These are phyloP conservation scores for Gigaspora rosea DNA, from an alignment of 192 early-diverging fungal genomes.

Conservation along the genomic window DNA sequence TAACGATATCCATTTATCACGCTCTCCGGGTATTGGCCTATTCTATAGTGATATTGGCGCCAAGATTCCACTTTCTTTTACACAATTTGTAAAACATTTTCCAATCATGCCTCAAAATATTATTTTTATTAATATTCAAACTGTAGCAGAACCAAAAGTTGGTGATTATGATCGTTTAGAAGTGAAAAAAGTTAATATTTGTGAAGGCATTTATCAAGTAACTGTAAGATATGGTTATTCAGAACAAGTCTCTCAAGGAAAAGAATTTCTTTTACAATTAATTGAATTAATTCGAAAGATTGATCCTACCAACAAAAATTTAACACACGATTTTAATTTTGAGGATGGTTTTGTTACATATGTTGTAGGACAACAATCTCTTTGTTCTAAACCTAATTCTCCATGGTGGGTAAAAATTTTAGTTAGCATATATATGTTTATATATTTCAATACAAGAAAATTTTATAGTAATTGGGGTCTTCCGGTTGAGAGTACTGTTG, in stretches of 20 bases:
- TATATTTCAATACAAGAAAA: slow-evolving; percentile 12
- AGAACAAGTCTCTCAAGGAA: slow-evolving; percentile 5
- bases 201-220: neutral
- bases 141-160: slow-evolving; percentile 9
- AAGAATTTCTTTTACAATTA: slow-evolving; percentile 16
- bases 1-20: neutral
- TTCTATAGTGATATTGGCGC: slow-evolving; percentile 28
- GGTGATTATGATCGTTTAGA: slow-evolving; percentile 30
- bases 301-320: neutral
- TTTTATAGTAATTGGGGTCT: slow-evolving; percentile 16
- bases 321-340: neutral
- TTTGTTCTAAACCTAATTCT: neutral
- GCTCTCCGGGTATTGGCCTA: slow-evolving; percentile 30
- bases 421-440: neutral
- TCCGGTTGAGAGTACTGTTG: slow-evolving; percentile 1
- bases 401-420: neutral
- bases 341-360: slow-evolving; percentile 1
- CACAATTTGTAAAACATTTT: slow-evolving; percentile 33
- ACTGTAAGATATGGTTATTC: slow-evolving; percentile 24
- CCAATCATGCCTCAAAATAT: slow-evolving; percentile 27
- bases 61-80: slow-evolving; percentile 28
- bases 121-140: slow-evolving; percentile 31
- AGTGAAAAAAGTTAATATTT: slow-evolving; percentile 6
- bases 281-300: neutral
- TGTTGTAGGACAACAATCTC: neutral